Base-by-base conservation (phyloP, 805 yeast species). In the Millerago galiae region DNA sequence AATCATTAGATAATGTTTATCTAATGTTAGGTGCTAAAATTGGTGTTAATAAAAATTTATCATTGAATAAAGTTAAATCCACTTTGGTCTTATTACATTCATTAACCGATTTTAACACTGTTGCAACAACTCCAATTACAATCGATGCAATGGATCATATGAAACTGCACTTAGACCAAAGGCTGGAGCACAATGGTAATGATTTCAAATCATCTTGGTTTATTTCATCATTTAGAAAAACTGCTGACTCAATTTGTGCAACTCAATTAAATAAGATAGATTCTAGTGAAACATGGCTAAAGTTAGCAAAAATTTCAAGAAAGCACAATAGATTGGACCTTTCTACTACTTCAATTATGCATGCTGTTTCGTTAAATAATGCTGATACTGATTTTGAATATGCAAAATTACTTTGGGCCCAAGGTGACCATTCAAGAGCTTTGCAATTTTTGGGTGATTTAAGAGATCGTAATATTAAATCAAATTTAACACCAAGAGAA, bases 341-440 rank as follows among this genome's bases (percentile, higher is more conserved):
- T 31, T 83, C 96, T 0, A 78, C 87, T 2, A 73, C 79, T 16
- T 71, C 81, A 8, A 74, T 83, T 17, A 72, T 84, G 55, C 70
- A 77, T 52, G 88, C 87, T 2, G 48, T 64, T 53, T 44, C 47
- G 41, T 27, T 47, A 13, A 50, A 55, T 1, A 62, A 67, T 25
- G 55, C 62, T 7, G 66, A 67, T 18, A 81, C 84, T 7, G 82
- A 81, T 45, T 62, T 83, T 32, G 95, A 89, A 57, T 82, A 83
- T 59, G 82, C 96, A 0, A 80, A 84, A 44, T 69, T 93, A 8
- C 61, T 88, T 32, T 91, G 98, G 97, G 82, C 79, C 4, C 87
- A 85, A 56, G 96, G 95, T 1, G 95, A 88, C 48, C 86, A 78
- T 46, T 75, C 89, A 18, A 82, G 88, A 51, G 98, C 98, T 0